Conservation (phyloP, 2,329 filamentous ascomycete species). For the Zasmidium cellare region DNA sequence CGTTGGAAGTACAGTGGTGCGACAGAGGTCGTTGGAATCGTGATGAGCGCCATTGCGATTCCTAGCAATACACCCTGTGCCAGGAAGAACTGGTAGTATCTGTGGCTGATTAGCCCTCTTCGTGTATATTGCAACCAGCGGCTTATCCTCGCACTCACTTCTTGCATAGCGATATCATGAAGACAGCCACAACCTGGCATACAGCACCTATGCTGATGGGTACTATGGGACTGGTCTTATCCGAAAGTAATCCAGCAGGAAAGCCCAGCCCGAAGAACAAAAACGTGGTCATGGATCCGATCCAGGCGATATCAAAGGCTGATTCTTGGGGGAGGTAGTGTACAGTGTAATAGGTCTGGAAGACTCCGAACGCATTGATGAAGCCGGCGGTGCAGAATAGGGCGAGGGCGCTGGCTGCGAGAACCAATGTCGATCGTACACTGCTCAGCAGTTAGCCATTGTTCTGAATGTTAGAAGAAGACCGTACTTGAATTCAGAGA, state of each 20-base stretch:
- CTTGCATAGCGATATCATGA: slow-evolving; percentile 48
- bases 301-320: slow-evolving; percentile 32
- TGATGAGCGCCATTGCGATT: slow-evolving; percentile 40
- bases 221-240: slow-evolving; percentile 27
- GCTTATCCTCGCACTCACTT: no score
- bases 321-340: slow-evolving; percentile 20
- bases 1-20: slow-evolving; percentile 49
- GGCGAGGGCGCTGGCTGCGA: slow-evolving; percentile 45
- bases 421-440: slow-evolving; percentile 30
- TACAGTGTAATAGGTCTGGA: slow-evolving; percentile 26
- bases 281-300: slow-evolving; percentile 30
- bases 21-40: slow-evolving; percentile 47
- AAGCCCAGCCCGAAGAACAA: slow-evolving; percentile 29
- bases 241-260: slow-evolving; percentile 29
- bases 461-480: background rate
- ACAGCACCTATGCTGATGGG: slow-evolving; percentile 26
- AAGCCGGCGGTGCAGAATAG: slow-evolving; percentile 36
- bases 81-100: slow-evolving; percentile 57
- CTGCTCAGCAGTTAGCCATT: background rate
- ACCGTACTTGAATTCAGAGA: background rate
- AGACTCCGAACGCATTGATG: slow-evolving; percentile 29
- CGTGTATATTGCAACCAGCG: no score
- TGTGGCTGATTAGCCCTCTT: no score
- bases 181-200: slow-evolving; percentile 45
- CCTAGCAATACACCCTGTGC: slow-evolving; percentile 50